Evolutionary conservation across 83 land plant genomes (phyloP), one percentile per base, ranked within the genome.

Genomic region (Diphasiastrum complanatum): DNA sequence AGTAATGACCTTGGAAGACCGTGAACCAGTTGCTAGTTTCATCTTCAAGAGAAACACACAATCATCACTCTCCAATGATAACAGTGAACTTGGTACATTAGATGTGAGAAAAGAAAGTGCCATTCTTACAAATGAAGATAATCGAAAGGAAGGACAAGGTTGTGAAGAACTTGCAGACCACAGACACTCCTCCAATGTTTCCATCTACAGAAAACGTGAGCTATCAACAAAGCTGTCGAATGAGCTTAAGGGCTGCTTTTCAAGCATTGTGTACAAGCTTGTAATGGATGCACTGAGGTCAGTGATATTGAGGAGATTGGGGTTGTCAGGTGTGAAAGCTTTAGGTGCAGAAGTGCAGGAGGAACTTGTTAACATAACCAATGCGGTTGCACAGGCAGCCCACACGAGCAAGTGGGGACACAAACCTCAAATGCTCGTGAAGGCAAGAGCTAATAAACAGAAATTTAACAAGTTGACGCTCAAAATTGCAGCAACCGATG

Each of bases 251-350:
- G n/a, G n/a, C n/a, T n/a, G n/a, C n/a, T n/a, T n/a, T n/a, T n/a
- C n/a, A 31, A 62, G 11, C 18, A 41, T 34, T 54, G 33, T 70
- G 5, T 16, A 51, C 22, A 53, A 41, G 16, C 31, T 59, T 27
- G 61, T 91, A 12, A 16, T 75, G 47, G 78, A 91, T 58, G 61
- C 78, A 68, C 61, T 91, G 49, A 70, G 79, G 61, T 64, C 80
- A 66, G 93, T 86, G 64, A 78, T 91, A 29, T 51, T 71, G 50
- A 79, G 97, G 18, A 78, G 74, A 58, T 30, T 87, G 47, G 80
- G 81, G 34, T 51, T 51, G 14, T 59, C 67, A 46, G 67, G 71
- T 52, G 43, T 70, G 47, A 60, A 80, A 30, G 74, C 60, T 22
- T 36, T 82, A 52, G 78, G 74, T 2, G 10, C 61, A 30, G 56